These are phyloP conservation scores for Cercophora sp. DNA, from an alignment of 495 filamentous ascomycete species.

Conservation along the genomic window DNA sequence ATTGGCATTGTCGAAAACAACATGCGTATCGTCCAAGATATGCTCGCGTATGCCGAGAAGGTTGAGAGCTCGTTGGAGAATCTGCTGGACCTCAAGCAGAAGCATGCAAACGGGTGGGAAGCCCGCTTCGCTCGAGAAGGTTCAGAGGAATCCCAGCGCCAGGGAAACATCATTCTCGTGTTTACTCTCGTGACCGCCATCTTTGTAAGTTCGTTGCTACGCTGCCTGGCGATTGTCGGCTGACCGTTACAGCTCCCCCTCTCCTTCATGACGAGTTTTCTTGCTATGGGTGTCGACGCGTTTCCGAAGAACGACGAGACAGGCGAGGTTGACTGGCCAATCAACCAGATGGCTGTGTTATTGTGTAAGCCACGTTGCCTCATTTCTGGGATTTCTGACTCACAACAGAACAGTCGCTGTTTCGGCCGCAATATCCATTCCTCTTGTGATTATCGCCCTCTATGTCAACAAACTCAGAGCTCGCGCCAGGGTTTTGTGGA, in stretches of 20 bases:
- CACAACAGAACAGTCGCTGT: conserved; percentile 9
- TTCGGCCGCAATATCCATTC: conserved; percentile 12
- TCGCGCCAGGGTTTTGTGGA: conserved; percentile 4
- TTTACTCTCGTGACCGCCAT: conserved; percentile 20
- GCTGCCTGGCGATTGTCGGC: too few species aligned
- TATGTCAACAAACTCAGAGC: conserved; percentile 16
- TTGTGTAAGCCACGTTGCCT: conserved; percentile 5
- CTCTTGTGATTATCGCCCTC: conserved; percentile 14
- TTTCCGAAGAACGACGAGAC: conserved; percentile 13
- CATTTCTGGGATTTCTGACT: not conserved
- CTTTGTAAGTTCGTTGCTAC: conserved; percentile 9
- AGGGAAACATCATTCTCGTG: conserved; percentile 20
- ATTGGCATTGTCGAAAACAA: conserved; percentile 19
- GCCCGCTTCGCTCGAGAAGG: conserved; percentile 19
- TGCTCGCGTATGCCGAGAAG: conserved; percentile 13
- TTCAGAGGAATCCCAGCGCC: conserved; percentile 15
- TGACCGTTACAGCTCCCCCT: conserved; percentile 12
- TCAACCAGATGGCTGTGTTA: conserved; percentile 1
- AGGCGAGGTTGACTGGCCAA: conserved; percentile 7
- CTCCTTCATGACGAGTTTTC: conserved; percentile 19
- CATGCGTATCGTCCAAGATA: conserved; percentile 12
- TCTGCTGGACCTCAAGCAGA: conserved; percentile 26
- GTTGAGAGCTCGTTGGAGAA: conserved; percentile 17
- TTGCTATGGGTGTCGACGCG: conserved; percentile 8
- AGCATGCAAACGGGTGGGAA: conserved; percentile 26